phyloP scores from a whole-genome alignment of 306 rosid genomes.

The Cucumis cinereus region DNA sequence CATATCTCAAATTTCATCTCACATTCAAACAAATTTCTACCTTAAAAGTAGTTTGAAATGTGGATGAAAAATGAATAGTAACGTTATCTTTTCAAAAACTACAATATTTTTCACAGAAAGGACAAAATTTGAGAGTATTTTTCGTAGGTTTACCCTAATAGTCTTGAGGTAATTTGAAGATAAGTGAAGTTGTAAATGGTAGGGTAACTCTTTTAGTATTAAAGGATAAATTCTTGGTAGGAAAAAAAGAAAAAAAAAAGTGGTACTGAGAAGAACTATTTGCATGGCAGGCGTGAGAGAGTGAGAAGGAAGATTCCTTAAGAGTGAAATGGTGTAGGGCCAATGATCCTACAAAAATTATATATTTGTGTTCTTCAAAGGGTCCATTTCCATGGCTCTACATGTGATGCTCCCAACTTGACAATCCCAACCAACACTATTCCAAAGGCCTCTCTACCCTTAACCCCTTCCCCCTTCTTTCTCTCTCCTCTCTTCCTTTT shows the following conservation, averaged over 20 bases:
- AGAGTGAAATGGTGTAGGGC: background rate
- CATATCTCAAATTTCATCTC: too few relatives aligned
- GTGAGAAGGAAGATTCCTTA: background rate
- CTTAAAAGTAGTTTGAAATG: too few relatives aligned
- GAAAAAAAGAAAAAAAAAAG: background rate
- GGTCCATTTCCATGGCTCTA: conserved; percentile 5
- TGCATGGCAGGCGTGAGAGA: conserved; percentile 3
- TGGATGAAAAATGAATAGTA: too few relatives aligned
- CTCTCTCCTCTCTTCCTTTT: background rate
- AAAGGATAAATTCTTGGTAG: background rate
- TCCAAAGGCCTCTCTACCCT: background rate
- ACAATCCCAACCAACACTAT: background rate
- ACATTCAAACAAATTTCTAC: too few relatives aligned
- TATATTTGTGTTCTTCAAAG: background rate
- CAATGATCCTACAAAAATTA: conserved; percentile 1
- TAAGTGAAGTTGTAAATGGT: background rate
- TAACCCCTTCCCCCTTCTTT: background rate
- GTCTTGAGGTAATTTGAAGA: background rate
- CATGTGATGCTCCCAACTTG: conserved; percentile 7
- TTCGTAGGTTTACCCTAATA: too few relatives aligned
- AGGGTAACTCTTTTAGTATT: background rate
- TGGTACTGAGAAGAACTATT: background rate
- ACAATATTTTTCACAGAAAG: too few relatives aligned
- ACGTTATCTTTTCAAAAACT: too few relatives aligned
- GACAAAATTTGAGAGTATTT: too few relatives aligned